Base-by-base conservation (phyloP, 176 grass and related monocot genomes). In the Musa troglodytarum region DNA sequence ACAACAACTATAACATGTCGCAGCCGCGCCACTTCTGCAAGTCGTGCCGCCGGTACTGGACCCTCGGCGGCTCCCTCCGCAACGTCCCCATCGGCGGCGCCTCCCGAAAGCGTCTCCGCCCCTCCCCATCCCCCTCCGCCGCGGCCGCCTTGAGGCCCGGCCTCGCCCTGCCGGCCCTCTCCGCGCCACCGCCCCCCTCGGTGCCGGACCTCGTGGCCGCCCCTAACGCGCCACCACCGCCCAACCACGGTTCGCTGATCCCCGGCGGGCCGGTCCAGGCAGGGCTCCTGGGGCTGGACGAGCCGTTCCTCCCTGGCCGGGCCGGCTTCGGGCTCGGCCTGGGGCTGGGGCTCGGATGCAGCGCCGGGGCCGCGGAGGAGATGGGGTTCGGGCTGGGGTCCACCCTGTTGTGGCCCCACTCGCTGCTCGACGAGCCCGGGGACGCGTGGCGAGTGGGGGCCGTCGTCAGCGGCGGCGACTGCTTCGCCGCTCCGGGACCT, bases 11-110 rank as follows among this genome's bases (percentile, higher is more conserved):
- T 79, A 97, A 97, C 88, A 92, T 88, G 61, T 85, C 90, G 61
- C 94, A 97, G 77, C 93, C 93, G n/a, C 87, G 94, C 1, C 94
- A 97, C 78, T 97, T 97, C 83, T 97, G 94, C 90, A 86, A 87
- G 74, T 89, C 90, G 2, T 97, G 94, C 83, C 94, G 90, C 64
- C 90, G 94, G 66, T 97, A 97, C 87, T 97, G 94, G 94, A 97
- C 94, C 53, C 90, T 94, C 14, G 95, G 95, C 1, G 95, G 95
- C 2, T 87, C 95, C 23, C 90, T 99, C 67, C 90, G 95, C 64
- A 94, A 99, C 79, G 86, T 99, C 17, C 95, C 95, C 78, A 89
- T 99, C 65, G 95, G 95, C 17, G 95, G 95, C 3, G 86, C 90
- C 49, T 85, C 86, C n/a, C 95, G 95, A 61, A 99, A 94, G 84